phyloP scores from a whole-genome alignment of 352 stramenopile species.

The Blastocystis sp. region DNA sequence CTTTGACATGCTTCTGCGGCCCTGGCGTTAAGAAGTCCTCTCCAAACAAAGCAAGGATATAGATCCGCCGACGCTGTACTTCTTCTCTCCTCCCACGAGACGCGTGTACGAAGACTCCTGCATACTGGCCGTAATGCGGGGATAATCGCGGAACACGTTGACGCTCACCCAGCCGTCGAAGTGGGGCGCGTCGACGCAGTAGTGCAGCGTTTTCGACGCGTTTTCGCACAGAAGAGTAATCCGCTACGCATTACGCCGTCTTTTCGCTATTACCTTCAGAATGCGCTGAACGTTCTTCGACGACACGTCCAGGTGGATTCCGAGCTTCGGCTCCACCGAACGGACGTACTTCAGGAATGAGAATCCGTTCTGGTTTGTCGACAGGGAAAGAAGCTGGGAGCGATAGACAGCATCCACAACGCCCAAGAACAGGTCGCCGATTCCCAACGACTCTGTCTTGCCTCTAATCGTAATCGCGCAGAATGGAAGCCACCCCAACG shows the following conservation, averaged over 20 bases:
- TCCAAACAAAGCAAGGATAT: background rate
- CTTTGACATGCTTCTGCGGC: background rate
- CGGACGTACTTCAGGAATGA: conserved; percentile 1
- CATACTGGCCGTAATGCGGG: background rate
- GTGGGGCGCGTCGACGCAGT: background rate
- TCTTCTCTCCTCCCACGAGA: background rate
- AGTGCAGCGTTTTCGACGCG: background rate
- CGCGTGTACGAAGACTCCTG: background rate
- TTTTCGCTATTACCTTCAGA: background rate
- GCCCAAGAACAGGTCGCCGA: conserved; percentile 1
- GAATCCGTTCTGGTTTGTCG: background rate
- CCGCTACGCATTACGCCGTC: background rate
- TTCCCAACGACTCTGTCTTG: background rate
- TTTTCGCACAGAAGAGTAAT: conserved; percentile 16
- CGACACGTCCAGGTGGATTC: background rate
- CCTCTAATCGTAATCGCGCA: background rate
- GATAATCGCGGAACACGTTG: background rate
- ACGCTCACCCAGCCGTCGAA: background rate
- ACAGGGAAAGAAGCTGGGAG: background rate
- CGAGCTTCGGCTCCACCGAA: conserved; percentile 4
- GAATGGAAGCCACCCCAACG: background rate
- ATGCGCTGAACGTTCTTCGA: conserved; percentile 2
- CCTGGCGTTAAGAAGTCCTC: background rate
- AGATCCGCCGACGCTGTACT: background rate
- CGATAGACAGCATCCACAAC: background rate